A percentile compares a stretch with the other conserved stretches of the same genome.
These are phyloP conservation scores for Aspergillus sp. DNA, from an alignment of 2,329 filamentous ascomycete species.

Conservation along the genomic window DNA sequence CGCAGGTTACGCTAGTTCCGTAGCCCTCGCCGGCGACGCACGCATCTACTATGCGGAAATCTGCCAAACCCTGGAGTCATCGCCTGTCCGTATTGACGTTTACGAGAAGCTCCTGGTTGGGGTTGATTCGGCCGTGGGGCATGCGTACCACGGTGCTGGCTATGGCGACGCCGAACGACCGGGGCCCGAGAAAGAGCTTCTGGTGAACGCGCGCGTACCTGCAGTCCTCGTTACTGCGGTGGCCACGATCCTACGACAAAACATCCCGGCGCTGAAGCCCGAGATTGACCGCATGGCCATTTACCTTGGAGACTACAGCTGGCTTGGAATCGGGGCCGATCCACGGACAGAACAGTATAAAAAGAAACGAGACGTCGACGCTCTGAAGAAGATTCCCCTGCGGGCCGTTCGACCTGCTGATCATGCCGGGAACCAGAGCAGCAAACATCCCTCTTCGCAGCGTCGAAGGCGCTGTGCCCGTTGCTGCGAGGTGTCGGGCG, in stretches of 20 bases:
- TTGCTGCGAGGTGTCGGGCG: constrained; percentile 58
- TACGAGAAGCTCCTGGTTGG: constrained; percentile 57
- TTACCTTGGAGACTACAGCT: constrained; percentile 62
- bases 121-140: constrained; percentile 56
- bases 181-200: constrained; percentile 43
- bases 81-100: constrained; percentile 50
- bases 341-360: constrained; percentile 50
- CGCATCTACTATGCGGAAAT: constrained; percentile 43
- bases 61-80: constrained; percentile 42
- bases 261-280: constrained; percentile 48
- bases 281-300: constrained; percentile 57
- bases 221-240: constrained; percentile 42
- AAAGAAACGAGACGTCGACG: constrained; percentile 50
- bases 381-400: constrained; percentile 43
- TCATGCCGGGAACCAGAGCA: constrained; percentile 3
- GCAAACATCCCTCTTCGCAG: constrained; percentile 3
- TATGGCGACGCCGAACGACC: constrained; percentile 38
- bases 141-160: constrained; percentile 43
- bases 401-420: constrained; percentile 4
- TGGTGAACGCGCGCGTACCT: constrained; percentile 44
- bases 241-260: constrained; percentile 38
- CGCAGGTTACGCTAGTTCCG: constrained; percentile 32
- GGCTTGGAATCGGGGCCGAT: constrained; percentile 58
- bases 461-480: constrained; percentile 45
- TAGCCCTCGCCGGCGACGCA: constrained; percentile 29